A percentile compares a stretch with the other conserved stretches of the same genome.
phyloP scores from a whole-genome alignment of 2,329 filamentous ascomycete species.

The Decorospora gaudefroyi region DNA sequence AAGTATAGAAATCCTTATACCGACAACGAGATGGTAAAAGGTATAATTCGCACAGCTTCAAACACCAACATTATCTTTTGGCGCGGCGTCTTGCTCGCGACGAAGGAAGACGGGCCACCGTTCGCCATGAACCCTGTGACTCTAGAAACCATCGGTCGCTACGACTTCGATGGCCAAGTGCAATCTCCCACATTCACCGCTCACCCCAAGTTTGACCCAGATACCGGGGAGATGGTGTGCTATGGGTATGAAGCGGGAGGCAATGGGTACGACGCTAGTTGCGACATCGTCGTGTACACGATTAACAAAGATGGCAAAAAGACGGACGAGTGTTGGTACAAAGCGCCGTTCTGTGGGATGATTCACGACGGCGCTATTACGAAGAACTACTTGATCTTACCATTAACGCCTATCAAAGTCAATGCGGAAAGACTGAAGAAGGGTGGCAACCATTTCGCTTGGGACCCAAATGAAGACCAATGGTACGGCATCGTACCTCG shows the following conservation, averaged over 20 bases:
- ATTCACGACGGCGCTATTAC: constrained; percentile 51
- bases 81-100: constrained; percentile 59
- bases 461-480: constrained; percentile 58
- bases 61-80: constrained; percentile 67
- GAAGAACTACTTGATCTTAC: constrained; percentile 47
- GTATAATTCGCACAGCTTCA: constrained; percentile 60
- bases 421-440: constrained; percentile 44
- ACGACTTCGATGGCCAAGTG: constrained; percentile 50
- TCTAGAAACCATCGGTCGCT: constrained; percentile 48
- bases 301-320: constrained; percentile 47
- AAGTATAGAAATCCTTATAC: constrained; percentile 63
- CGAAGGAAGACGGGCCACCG: constrained; percentile 54
- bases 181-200: constrained; percentile 50
- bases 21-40: constrained; percentile 60
- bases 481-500: constrained; percentile 61
- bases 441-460: constrained; percentile 50
- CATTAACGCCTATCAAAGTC: constrained; percentile 47
- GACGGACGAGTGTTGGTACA: constrained; percentile 50
- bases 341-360: constrained; percentile 47
- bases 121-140: constrained; percentile 50
- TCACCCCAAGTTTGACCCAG: constrained; percentile 53
- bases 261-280: constrained; percentile 38
- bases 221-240: constrained; percentile 50
- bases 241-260: constrained; percentile 52
- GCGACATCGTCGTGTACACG: constrained; percentile 49